Evolutionary conservation across 1,284 basidiomycete species (phyloP).

Genomic region (Ceratobasidium sp.): DNA sequence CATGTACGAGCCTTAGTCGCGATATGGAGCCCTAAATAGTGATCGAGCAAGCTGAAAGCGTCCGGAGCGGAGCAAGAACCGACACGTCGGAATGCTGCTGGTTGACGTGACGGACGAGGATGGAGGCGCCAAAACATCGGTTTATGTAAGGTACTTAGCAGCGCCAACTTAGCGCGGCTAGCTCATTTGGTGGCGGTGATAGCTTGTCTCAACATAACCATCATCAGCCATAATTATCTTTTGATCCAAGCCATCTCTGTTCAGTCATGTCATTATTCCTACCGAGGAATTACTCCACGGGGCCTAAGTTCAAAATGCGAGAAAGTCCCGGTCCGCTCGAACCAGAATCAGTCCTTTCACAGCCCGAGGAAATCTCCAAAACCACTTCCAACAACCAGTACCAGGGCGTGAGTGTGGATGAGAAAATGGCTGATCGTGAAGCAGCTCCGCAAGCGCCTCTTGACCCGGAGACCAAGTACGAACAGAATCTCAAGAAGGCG

Average conservation of each 20-base stretch:
- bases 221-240: no score
- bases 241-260: no score
- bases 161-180: no score
- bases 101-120: no score
- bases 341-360: background rate
- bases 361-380: background rate
- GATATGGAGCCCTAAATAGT: conserved; percentile 69
- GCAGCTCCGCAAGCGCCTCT: background rate
- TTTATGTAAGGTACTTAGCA: no score
- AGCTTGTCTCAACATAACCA: no score
- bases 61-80: no score
- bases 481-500: background rate
- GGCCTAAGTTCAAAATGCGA: background rate
- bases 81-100: no score
- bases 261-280: background rate
- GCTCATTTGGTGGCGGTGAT: no score
- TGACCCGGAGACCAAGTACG: conserved; percentile 4
- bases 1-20: conserved; percentile 98
- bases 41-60: no score
- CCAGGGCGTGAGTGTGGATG: background rate
- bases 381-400: background rate
- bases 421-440: background rate
- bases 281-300: conserved; percentile 4
- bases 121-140: no score
- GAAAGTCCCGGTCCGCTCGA: background rate